Evolutionary conservation across 208 protist species (phyloP), one percentile per base, ranked within the genome.

Genomic region (Strigomonas galati): DNA sequence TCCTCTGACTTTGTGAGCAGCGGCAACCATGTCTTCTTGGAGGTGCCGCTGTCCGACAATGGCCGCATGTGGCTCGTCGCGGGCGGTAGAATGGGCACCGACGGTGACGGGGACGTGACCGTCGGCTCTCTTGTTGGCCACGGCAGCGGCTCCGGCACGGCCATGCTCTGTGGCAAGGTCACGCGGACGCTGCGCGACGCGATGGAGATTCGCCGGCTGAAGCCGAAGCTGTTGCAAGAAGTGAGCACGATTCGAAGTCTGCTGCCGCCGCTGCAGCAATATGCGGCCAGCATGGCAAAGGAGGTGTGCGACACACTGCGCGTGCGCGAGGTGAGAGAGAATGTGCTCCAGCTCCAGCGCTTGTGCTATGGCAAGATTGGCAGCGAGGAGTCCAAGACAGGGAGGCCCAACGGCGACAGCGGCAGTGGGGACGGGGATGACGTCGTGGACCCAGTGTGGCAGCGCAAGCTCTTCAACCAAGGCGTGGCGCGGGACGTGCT

Each of bases 141-240:
- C 10, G 60, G 32, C 14, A 68, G 31, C 43, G 55, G 65, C 7
- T 53, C 65, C 40, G 69, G 69, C 28, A 73, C 23, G 37, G 70
- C 77, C 1, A 31, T 54, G 31, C 67, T 78, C 19, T 64, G 71
- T 17, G 77, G 70, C 27, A 56, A 57, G 21, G 58, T 56, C 6
- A 65, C 60, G n/a, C 71, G 73, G 62, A 79, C 76, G 32, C 78
- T 85, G 72, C 71, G 80, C 10, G 80, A 86, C 53, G 76, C 75
- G 7, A 19, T 86, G 43, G 76, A 79, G 65, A 51, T 82, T 27
- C 72, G 72, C 2, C 72, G 76, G 2, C 65, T 82, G 67, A 69
- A 59, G 32, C 64, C 67, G 10, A 74, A 71, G 30, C 54, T 68
- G n/a, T 28, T 75, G 64, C 57, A 78, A 53, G 73, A 86, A 68